Evolutionary conservation across 108 stramenopile genomes (phyloP), one percentile per base, ranked within the genome.

Genomic region (Skeletonema tropicum): DNA sequence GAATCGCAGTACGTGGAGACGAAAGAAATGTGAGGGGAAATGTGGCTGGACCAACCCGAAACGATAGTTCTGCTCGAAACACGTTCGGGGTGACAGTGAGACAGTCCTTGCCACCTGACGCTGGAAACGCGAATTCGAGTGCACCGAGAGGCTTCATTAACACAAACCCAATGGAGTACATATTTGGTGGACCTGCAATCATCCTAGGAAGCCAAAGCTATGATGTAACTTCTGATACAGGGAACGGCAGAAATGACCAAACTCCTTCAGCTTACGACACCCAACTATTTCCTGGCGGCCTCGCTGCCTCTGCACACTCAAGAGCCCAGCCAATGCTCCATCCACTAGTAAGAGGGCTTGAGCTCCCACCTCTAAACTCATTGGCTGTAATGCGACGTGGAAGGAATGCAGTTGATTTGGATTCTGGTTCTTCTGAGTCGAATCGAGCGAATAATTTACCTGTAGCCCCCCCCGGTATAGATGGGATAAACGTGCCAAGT

Each of bases 211-310:
- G 84, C 64, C 66, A 87, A 41, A 79, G 87, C 68, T 93, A 85
- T 35, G 79, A 86, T 72, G 21, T 82, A 7, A 63, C 57, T 10
- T 10, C 48, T 17, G 41, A 57, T 60, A 79, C 73, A 64, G 39
- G 57, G 11, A 67, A 85, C 49, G 62, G 66, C 33, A 57, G 64
- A 25, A 15, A 23, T 30, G n/a, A 64, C 42, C 59, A 71, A 14
- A 49, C 45, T 29, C 58, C 75, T 64, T 75, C 85, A 31, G 70
- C 78, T 66, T 66, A 76, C 52, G 88, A 88, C 42, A 77, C 80
- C 29, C 85, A 89, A 42, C 85, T 95, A 10, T 95, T 95, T 57
- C 94, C 94, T 14, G 89, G 85, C 39, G 94, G 94, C 17, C 77
- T 90, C 17, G 85, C 87, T 5, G 79, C 89, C n/a, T 87, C 87